phyloP scores from a whole-genome alignment of 2,329 filamentous ascomycete species.

The Paraphaeosphaeria sporulosa region DNA sequence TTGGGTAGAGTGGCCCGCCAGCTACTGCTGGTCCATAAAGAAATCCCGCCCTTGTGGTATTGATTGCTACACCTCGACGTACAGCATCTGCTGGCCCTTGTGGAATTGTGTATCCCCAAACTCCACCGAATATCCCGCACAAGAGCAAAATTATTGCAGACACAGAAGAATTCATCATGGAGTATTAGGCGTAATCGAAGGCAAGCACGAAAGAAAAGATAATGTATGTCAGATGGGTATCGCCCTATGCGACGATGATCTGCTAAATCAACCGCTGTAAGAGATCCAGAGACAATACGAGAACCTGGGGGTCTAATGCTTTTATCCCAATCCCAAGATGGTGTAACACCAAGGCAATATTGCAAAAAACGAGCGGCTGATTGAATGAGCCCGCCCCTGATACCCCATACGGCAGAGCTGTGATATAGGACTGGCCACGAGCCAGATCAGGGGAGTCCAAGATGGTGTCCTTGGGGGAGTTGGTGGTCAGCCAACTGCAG shows the following conservation, averaged over 20 bases:
- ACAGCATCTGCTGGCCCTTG: neutral
- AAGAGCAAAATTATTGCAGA: neutral
- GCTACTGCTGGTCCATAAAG: slow-evolving; percentile 7
- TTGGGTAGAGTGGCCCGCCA: slow-evolving; percentile 8
- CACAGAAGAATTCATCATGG: neutral
- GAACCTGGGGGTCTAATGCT: neutral
- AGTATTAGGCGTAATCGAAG: neutral
- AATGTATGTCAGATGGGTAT: neutral
- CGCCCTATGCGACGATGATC: neutral
- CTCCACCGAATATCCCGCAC: neutral
- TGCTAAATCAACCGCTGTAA: neutral
- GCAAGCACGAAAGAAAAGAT: neutral
- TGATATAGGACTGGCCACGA: neutral
- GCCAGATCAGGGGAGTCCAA: neutral
- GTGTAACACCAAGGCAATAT: neutral
- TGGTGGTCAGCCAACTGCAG: neutral
- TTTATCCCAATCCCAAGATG: neutral
- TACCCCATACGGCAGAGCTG: neutral
- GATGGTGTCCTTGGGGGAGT: neutral
- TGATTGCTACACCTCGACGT: neutral
- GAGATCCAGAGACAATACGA: neutral
- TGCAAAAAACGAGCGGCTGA: neutral
- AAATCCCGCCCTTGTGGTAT: slow-evolving; percentile 3
- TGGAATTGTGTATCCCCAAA: neutral
- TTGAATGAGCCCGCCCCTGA: neutral